phyloP scores from a whole-genome alignment of 192 early-diverging fungal species.

The Chytriomyces sp. region DNA sequence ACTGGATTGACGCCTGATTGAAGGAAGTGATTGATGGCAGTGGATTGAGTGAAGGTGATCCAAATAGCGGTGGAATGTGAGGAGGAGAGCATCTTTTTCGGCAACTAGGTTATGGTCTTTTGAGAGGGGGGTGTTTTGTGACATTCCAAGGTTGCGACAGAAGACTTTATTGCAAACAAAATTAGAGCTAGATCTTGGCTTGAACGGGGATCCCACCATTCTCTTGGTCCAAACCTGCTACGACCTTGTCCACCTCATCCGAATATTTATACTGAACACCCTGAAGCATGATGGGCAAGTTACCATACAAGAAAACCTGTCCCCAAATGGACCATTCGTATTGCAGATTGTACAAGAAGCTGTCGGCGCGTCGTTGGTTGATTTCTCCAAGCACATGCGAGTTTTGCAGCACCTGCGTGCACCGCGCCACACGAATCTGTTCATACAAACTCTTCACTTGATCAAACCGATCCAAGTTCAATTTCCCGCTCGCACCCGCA shows the following conservation, averaged over 20 bases:
- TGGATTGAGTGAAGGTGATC: too few species aligned
- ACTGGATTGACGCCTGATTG: too few species aligned
- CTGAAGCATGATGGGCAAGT: conserved; percentile 30
- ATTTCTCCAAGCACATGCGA: conserved; percentile 31
- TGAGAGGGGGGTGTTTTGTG: too few species aligned
- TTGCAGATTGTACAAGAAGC: conserved; percentile 15
- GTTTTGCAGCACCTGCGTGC: conserved; percentile 28
- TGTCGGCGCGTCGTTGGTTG: conserved; percentile 29
- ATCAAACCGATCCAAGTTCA: conserved; percentile 16
- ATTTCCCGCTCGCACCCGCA: background rate
- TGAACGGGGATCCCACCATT: background rate
- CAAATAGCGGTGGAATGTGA: too few species aligned
- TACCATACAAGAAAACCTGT: conserved; percentile 27
- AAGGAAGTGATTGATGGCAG: too few species aligned
- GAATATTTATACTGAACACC: conserved; percentile 30
- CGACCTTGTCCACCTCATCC: conserved; percentile 14
- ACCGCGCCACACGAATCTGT: conserved; percentile 24
- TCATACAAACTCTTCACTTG: conserved; percentile 22
- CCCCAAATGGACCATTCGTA: conserved; percentile 31
- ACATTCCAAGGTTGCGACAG: too few species aligned
- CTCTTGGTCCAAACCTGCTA: background rate
- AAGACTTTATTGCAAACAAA: too few species aligned
- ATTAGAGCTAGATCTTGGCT: too few species aligned
- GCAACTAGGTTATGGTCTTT: too few species aligned
- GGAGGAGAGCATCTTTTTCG: too few species aligned